A percentile compares a stretch with the other conserved stretches of the same genome.
phyloP scores from a whole-genome alignment of 768 basidiomycete species.

The Pholiota conissans region DNA sequence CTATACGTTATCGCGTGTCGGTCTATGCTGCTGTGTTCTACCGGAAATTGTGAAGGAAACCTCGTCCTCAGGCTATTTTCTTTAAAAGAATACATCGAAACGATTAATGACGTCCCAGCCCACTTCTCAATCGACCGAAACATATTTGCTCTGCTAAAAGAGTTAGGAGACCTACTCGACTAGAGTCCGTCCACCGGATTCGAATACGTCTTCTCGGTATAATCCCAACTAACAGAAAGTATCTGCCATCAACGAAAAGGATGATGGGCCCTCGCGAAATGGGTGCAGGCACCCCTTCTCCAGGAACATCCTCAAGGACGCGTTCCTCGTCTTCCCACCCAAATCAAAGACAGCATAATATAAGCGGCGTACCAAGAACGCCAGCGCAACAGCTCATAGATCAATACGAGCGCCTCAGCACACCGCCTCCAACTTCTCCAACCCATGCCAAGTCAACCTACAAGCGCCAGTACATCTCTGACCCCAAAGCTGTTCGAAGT shows the following conservation, averaged over 20 bases:
- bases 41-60: not conserved
- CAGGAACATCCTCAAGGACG: not conserved
- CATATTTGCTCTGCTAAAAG: not conserved
- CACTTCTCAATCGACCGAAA: not conserved
- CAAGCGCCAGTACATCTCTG: slow-evolving; percentile 10
- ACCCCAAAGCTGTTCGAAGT: not conserved
- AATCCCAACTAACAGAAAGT: too few relatives aligned
- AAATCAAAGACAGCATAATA: not conserved
- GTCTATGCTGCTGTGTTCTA: not conserved
- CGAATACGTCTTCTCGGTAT: too few relatives aligned
- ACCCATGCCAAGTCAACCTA: slow-evolving; percentile 14
- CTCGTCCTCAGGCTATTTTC: not conserved
- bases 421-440: slow-evolving; percentile 9
- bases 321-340: not conserved
- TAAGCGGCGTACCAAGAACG: slow-evolving; percentile 2
- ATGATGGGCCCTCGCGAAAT: slow-evolving; percentile 22
- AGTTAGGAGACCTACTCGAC: not conserved
- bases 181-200: too few relatives aligned
- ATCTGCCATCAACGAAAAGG: too few relatives aligned
- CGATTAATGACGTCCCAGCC: not conserved
- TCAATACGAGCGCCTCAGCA: slow-evolving; percentile 21
- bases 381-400: slow-evolving; percentile 24
- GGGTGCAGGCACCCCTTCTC: slow-evolving; percentile 17
- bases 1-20: not conserved
- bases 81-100: too few relatives aligned